Base-by-base conservation (phyloP, 2,329 filamentous ascomycete species). In the Geoglossum cookeanum region DNA sequence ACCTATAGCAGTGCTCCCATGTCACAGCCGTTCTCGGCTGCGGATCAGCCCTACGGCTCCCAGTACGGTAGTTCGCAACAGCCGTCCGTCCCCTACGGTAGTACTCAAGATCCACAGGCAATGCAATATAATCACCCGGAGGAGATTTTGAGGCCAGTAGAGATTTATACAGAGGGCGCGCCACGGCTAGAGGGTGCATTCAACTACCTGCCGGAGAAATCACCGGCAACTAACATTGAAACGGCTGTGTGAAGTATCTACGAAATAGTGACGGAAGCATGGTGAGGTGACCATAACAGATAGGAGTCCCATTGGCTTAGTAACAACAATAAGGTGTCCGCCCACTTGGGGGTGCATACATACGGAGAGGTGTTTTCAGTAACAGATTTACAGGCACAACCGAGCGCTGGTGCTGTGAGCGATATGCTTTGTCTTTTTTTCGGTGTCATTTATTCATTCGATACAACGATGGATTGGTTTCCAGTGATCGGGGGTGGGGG, bases 61-160 rank as follows among this genome's bases (percentile, higher is more conserved):
- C 7, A 9, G 3, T 35, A 45, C 33, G 55, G 27, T 15, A 15
- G 42, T 2, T 9, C 39, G 22, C 22, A 22, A 22, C 22, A 22
- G 22, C 22, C 22, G 22, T 22, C 1, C 22, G 22, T 22, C 22
- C 22, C 22, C 22, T 22, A 22, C 22, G 22, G 15, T 29, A 45
- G 13, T 22, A 17, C 6, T 9, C 49, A 4, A 4, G 8, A 6
- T 53, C 13, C 13, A 32, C 6, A 11, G n/a, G 55, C 55, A 0
- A 74, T 76, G 27, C 72, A 74, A 2, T 56, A 69, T 27, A 64
- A 65, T 49, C 75, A 67, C 13, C 76, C 77, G 3, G 70, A 68
- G 8, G 75, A 79, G 61, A 77, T 78, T 45, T 65, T 70, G 0
- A 69, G 68, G 22, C 72, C 78, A 3, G 76, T 80, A 2, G 78